Conservation (phyloP, 164 flowering plant genomes). For the Piper betle region DNA sequence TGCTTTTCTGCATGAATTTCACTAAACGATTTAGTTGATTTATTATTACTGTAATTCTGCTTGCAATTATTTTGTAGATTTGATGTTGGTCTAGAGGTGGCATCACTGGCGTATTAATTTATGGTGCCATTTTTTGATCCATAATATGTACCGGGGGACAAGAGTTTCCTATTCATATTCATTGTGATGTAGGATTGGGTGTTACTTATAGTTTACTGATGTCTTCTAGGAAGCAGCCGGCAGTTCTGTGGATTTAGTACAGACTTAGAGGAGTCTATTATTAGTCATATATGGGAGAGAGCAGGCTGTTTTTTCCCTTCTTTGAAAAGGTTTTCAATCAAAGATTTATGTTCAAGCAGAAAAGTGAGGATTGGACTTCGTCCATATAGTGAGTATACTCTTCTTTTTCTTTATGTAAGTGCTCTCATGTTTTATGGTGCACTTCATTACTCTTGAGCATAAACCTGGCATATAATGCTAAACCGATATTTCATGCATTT, state of each 20-base stretch:
- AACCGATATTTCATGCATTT: no score
- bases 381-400: constrained; percentile 64
- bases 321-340: constrained; percentile 28
- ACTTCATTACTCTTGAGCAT: no score
- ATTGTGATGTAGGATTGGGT: neutral
- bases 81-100: neutral
- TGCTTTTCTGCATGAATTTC: neutral
- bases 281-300: constrained; percentile 55
- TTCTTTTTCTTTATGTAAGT: neutral
- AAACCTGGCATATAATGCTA: no score
- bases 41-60: neutral
- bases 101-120: neutral
- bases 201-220: neutral
- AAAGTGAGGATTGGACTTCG: constrained; percentile 77
- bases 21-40: neutral
- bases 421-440: neutral
- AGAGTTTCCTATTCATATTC: neutral
- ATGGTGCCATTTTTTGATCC: neutral
- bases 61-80: neutral
- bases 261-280: constrained; percentile 43
- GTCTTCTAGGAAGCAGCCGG: constrained; percentile 77
- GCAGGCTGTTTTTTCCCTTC: constrained; percentile 67
- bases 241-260: constrained; percentile 63
- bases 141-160: neutral
- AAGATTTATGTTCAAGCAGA: constrained; percentile 24